These are phyloP conservation scores for Sapria himalayana DNA, from an alignment of 345 rosid genomes.

Conservation along the genomic window DNA sequence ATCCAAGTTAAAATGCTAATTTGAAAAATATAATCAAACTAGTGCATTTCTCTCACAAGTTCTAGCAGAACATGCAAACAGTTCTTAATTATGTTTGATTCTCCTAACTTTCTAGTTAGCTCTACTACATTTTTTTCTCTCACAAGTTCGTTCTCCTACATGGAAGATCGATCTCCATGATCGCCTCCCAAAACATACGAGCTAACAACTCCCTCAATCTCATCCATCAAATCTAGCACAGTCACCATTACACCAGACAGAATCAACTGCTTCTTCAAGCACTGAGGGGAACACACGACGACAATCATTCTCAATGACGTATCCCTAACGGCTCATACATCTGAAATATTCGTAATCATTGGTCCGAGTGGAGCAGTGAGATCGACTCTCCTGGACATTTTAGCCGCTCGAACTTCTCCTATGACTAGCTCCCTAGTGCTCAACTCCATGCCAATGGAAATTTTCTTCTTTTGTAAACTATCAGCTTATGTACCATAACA, in stretches of 20 bases:
- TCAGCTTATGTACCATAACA: slow-evolving; percentile 85
- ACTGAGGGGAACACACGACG: slow-evolving; percentile 24
- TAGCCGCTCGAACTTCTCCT: slow-evolving; percentile 65
- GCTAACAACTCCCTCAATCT: slow-evolving; percentile 47
- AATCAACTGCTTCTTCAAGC: slow-evolving; percentile 18
- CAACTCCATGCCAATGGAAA: slow-evolving; percentile 48
- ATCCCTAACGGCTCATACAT: slow-evolving; percentile 51
- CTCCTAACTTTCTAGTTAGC: no score
- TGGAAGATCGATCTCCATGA: slow-evolving; percentile 23
- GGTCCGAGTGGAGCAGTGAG: slow-evolving; percentile 97
- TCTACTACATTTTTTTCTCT: no score
- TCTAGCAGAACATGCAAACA: no score
- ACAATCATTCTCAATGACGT: slow-evolving; percentile 41
- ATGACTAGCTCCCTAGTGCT: slow-evolving; percentile 45
- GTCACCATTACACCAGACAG: no score
- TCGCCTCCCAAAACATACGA: slow-evolving; percentile 21
- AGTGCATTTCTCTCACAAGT: no score
- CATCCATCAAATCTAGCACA: slow-evolving; percentile 28
- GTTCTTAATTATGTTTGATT: no score
- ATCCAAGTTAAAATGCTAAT: no score
- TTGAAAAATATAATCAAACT: no score
- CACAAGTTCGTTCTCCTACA: no score
- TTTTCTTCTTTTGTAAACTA: slow-evolving; percentile 60
- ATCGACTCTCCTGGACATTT: slow-evolving; percentile 82
- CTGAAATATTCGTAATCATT: slow-evolving; percentile 76